Base-by-base conservation (phyloP, 1,139 yeast genomes). In the Pichia sp. region DNA sequence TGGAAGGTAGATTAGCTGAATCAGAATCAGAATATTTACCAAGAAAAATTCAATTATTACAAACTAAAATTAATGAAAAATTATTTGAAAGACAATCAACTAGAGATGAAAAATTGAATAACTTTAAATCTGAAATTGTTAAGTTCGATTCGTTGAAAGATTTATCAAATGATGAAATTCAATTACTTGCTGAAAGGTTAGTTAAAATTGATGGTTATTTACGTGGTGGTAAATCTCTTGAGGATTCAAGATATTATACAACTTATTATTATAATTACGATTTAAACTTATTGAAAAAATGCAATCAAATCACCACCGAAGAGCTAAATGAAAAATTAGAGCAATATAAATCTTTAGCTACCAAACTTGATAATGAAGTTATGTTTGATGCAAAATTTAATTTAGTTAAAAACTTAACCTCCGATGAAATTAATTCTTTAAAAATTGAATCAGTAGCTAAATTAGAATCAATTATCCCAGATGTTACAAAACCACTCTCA, bases 21-120 rank as follows among this genome's bases (percentile, higher is more conserved):
- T 68, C 68, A 46, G 95, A 84, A 63, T 78, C 72, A 58, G 66
- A 64, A 12, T 71, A 69, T 53, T 69, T 76, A 74, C 70, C 78
- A 22, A 71, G 86, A 60, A 83, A 85, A 61, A 87, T 82, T 59
- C 70, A 66, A 44, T 66, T 79, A 46, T 74, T 73, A 6, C 75
- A 73, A 54, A 79, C 80, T n/a, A 69, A 65, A 27, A 65, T 83
- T 35, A 55, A 73, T 39, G 63, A 67, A 43, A 63, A 58, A 10
- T 59, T 69, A 37, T 56, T 62, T 30, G 55, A 61, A 34, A 73
- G 80, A 51, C 69, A 67, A 23, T 59, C 54, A 6, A 66, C 63
- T 47, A 70, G 83, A 55, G 47, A 40, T 1, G 54, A 51, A 3
- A 57, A 63, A 41, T 45, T 60, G 40, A 51, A 61, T 22, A 40